A percentile compares a stretch with the other conserved stretches of the same genome.
Conservation (phyloP, 495 filamentous ascomycete species). For the Podospora sp. region DNA sequence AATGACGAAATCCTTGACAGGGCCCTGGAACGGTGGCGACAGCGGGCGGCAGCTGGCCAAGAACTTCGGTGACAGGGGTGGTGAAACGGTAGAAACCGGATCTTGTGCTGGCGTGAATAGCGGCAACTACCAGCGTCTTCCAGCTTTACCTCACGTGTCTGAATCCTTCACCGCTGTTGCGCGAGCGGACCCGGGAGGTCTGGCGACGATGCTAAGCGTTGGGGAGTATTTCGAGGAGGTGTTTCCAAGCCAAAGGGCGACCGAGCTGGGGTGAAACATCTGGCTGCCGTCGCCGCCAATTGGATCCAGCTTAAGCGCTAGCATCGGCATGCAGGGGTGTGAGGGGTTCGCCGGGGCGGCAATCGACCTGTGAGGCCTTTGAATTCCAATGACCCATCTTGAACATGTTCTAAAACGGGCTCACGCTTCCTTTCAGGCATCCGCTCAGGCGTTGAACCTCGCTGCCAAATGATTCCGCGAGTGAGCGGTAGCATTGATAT, state of each 20-base stretch:
- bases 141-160: background rate
- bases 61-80: background rate
- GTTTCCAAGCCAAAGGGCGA: background rate
- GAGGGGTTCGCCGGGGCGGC: constrained; percentile 7
- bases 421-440: background rate
- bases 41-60: background rate
- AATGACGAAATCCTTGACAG: constrained; percentile 4
- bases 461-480: background rate
- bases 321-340: constrained; percentile 6
- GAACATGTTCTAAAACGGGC: background rate
- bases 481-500: background rate
- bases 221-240: background rate
- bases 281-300: constrained; percentile 5
- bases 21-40: background rate
- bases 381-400: background rate
- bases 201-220: constrained; percentile 7
- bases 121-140: background rate
- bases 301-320: constrained; percentile 6
- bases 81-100: background rate
- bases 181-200: background rate
- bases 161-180: background rate
- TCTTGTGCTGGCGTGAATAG: background rate
- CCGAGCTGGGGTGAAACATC: constrained; percentile 13
- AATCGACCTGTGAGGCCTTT: constrained; percentile 7
- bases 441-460: background rate